Evolutionary conservation across 1,284 basidiomycete genomes (phyloP), one percentile per base, ranked within the genome.

Genomic region (Coriolopsis trogii): DNA sequence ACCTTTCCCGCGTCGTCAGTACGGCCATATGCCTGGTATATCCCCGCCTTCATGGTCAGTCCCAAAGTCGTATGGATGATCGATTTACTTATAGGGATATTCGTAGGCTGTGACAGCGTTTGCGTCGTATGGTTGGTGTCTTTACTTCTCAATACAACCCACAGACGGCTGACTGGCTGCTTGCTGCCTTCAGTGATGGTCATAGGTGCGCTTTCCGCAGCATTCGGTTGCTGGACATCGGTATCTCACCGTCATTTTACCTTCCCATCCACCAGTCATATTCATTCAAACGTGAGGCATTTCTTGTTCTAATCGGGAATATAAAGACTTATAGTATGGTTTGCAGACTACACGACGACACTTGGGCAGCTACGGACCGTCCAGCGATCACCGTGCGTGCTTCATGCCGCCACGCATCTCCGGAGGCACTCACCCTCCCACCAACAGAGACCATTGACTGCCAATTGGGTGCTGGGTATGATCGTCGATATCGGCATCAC

Each of bases 401-500:
- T 8, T 20, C n/a, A 20, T 24, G 21, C 20, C 12, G 6, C 15
- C 24, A n/a, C 42, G 20, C 15, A 6, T 28, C 23, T 46, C 13
- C n/a, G 13, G 5, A 18, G 7, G 10, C 13, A 2, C 21, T 3
- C 13, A 23, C 23, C 23, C 7, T 28, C 21, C 40, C 12, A n/a
- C 13, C 10, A 12, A 10, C 41, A 58, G 53, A 18, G n/a, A 23
- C 51, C 54, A 1, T 30, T 51, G 6, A 38, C 48, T 13, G 58
- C 51, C 3, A 59, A 59, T 24, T 59, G 54, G 58, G 33, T 50
- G 18, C 40, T 46, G 8, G 58, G 54, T 13, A 51, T 52, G 30
- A 23, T 56, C 9, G 54, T 56, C 30, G 58, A 59, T 34, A 46
- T 54, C 3, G 38, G 41, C 3, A 59, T 59, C 49, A 56, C 58